A percentile compares a stretch with the other conserved stretches of the same genome.
phyloP scores from a whole-genome alignment of 78 protist genomes.

The Dictyostelium intermedium region DNA sequence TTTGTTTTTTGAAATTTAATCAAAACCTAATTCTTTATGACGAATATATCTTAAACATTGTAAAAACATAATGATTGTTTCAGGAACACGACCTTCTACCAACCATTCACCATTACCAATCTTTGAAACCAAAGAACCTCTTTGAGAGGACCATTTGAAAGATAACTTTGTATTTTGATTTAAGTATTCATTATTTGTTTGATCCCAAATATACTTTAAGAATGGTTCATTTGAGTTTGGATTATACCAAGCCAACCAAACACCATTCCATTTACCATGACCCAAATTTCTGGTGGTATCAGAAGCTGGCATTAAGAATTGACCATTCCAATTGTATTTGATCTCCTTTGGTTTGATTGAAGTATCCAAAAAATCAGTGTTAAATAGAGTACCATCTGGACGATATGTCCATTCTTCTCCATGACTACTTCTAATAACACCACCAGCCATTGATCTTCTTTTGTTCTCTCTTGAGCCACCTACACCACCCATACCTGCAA shows the following conservation, averaged over 20 bases:
- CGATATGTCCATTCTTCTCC: slow-evolving; percentile 78
- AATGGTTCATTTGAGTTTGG: slow-evolving; percentile 26
- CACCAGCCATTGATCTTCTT: slow-evolving; percentile 68
- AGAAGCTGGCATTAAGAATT: slow-evolving; percentile 16
- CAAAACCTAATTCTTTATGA: slow-evolving; percentile 11
- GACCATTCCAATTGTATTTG: slow-evolving; percentile 70
- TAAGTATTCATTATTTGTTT: slow-evolving; percentile 41
- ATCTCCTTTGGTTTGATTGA: slow-evolving; percentile 50
- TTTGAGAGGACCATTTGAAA: slow-evolving; percentile 28
- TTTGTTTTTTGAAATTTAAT: neutral
- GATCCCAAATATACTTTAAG: slow-evolving; percentile 65
- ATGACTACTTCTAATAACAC: slow-evolving; percentile 33
- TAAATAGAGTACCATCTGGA: slow-evolving; percentile 59
- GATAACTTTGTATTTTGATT: slow-evolving; percentile 61
- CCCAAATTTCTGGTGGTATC: slow-evolving; percentile 23
- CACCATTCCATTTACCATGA: slow-evolving; percentile 73
- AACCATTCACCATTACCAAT: slow-evolving; percentile 55
- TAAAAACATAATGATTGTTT: slow-evolving; percentile 59
- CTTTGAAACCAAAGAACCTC: slow-evolving; percentile 67
- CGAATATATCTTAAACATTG: slow-evolving; percentile 63
- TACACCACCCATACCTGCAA: neutral
- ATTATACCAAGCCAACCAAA: slow-evolving; percentile 67
- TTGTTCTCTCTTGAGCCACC: neutral
- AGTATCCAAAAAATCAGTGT: slow-evolving; percentile 54
- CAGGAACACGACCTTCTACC: slow-evolving; percentile 69